Conservation (phyloP, 768 basidiomycete species). For the Termitomyces sp. region DNA sequence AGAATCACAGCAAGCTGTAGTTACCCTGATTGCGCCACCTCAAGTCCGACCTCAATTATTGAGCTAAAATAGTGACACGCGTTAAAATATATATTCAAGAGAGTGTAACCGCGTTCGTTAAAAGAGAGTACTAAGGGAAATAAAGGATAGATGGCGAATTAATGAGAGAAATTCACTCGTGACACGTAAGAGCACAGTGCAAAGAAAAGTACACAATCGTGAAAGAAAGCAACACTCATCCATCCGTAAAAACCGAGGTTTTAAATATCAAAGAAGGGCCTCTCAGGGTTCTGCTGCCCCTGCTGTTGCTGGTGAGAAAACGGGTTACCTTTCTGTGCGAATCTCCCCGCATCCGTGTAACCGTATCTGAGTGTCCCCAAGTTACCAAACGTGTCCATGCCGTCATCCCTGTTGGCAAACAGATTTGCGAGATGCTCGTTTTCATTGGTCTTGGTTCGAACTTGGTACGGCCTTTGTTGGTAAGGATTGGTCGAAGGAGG, state of each 20-base stretch:
- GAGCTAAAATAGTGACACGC: not conserved
- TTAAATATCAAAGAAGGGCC: slow-evolving; percentile 77
- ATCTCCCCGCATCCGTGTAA: slow-evolving; percentile 47
- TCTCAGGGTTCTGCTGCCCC: slow-evolving; percentile 45
- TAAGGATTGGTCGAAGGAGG: slow-evolving; percentile 22
- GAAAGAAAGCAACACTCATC: not conserved
- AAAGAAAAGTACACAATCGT: not conserved
- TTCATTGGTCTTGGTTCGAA: slow-evolving; percentile 39
- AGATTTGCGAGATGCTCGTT: slow-evolving; percentile 81
- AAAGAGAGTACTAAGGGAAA: not conserved
- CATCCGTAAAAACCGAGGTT: not conserved
- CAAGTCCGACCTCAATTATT: not conserved
- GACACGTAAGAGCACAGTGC: not conserved
- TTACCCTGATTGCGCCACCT: not conserved
- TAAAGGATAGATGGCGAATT: not conserved
- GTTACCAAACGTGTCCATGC: slow-evolving; percentile 96
- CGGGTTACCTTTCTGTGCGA: slow-evolving; percentile 56
- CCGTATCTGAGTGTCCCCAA: slow-evolving; percentile 71
- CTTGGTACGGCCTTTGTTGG: slow-evolving; percentile 25
- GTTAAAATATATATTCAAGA: not conserved
- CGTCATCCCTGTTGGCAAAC: slow-evolving; percentile 87
- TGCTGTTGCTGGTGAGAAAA: slow-evolving; percentile 59
- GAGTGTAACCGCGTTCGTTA: not conserved
- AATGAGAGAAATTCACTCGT: not conserved
- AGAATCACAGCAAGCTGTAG: not conserved